A percentile compares a stretch with the other conserved stretches of the same genome.
phyloP scores from a whole-genome alignment of 1,284 basidiomycete genomes.

The Malassezia sympodialis region DNA sequence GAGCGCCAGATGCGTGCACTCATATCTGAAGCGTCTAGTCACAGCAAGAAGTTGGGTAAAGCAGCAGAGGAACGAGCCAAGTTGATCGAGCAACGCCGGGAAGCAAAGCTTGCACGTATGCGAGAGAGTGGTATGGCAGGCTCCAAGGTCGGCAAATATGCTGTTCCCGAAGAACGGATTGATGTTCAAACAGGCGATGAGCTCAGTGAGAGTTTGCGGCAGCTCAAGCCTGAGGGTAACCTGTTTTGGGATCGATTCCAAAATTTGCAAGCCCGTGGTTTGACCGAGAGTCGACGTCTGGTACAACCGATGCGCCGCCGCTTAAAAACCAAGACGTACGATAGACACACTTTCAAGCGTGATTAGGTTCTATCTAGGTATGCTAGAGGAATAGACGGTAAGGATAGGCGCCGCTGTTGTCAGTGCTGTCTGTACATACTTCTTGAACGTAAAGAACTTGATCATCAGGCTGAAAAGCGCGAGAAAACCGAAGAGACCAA shows the following conservation, averaged over 20 bases:
- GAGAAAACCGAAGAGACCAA: not conserved
- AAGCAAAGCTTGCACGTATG: constrained; percentile 20
- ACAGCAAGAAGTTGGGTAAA: constrained; percentile 5
- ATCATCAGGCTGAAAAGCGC: constrained; percentile 5
- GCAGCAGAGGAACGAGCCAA: constrained; percentile 4
- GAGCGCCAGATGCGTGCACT: constrained; percentile 22
- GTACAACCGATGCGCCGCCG: constrained; percentile 43
- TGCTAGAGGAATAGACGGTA: constrained; percentile 16
- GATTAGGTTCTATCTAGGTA: constrained; percentile 2
- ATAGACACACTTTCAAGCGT: constrained; percentile 16
- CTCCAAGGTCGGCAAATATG: constrained; percentile 25
- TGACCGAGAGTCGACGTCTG: constrained; percentile 61
- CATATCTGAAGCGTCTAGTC: constrained; percentile 24
- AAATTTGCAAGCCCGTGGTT: constrained; percentile 65
- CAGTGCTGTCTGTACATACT: not conserved
- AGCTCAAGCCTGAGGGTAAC: constrained; percentile 85
- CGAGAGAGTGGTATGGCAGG: constrained; percentile 26
- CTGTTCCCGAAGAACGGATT: constrained; percentile 18
- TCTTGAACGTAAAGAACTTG: constrained; percentile 7
- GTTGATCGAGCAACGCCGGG: constrained; percentile 18
- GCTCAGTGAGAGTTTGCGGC: constrained; percentile 71
- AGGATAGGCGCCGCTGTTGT: constrained; percentile 8
- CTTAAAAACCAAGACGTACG: constrained; percentile 6
- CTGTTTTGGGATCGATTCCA: constrained; percentile 79
- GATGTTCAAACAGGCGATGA: constrained; percentile 88